Percentiles rank a stretch among this genome's conserved stretches.
phyloP scores from a whole-genome alignment of 768 basidiomycete genomes.

The Leccinum uliginosum region DNA sequence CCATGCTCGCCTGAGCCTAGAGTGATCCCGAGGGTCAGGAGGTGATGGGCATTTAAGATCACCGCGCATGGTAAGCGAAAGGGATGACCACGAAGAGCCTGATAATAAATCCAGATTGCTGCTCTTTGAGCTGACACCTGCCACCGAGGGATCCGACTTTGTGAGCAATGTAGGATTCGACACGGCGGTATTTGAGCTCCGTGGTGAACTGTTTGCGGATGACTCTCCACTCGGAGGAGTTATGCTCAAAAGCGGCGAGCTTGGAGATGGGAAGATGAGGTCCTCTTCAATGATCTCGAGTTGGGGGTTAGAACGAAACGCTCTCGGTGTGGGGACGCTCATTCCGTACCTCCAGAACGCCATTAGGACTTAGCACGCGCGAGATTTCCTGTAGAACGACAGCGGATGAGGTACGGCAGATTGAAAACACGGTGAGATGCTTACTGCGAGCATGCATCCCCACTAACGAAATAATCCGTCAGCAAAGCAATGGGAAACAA shows the following conservation, averaged over 20 bases:
- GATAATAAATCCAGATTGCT: slow-evolving; percentile 10
- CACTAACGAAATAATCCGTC: slow-evolving; percentile 40
- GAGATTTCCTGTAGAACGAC: slow-evolving; percentile 50
- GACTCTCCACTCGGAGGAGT: slow-evolving; percentile 11
- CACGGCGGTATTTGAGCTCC: slow-evolving; percentile 27
- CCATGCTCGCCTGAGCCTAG: slow-evolving; percentile 59
- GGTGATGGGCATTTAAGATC: slow-evolving; percentile 13
- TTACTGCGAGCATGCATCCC: slow-evolving; percentile 62
- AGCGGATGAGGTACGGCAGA: slow-evolving; percentile 13
- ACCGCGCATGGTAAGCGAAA: slow-evolving; percentile 19
- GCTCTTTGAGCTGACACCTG: slow-evolving; percentile 11
- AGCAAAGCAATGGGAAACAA: slow-evolving; percentile 7
- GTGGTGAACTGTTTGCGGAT: slow-evolving; percentile 20
- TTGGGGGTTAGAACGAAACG: slow-evolving; percentile 6
- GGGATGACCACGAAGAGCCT: slow-evolving; percentile 17
- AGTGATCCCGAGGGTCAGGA: slow-evolving; percentile 57
- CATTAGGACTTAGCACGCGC: slow-evolving; percentile 61
- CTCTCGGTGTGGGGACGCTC: neutral
- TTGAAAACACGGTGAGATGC: slow-evolving; percentile 11
- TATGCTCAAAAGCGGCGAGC: slow-evolving; percentile 3
- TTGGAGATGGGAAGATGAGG: slow-evolving; percentile 56
- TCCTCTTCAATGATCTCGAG: slow-evolving; percentile 72
- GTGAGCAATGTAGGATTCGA: slow-evolving; percentile 16
- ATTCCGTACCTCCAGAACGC: slow-evolving; percentile 54
- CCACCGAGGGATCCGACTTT: slow-evolving; percentile 23